Evolutionary conservation across 1,284 basidiomycete genomes (phyloP).

Genomic region (Rhodotorula glutinis): DNA sequence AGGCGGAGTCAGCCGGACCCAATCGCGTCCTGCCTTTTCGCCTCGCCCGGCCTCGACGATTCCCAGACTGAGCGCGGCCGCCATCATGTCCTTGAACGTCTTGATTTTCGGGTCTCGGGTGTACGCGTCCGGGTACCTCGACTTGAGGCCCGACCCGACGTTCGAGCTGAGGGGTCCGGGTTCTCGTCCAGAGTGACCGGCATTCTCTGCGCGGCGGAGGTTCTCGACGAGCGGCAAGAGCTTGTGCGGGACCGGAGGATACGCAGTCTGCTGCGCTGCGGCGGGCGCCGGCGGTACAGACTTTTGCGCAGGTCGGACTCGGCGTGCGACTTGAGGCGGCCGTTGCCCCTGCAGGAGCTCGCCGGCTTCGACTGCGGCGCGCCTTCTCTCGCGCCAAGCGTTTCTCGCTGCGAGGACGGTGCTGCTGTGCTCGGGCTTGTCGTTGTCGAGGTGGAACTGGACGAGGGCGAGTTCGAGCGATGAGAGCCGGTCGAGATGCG

Average conservation of each 20-base stretch:
- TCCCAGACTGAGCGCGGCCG: not conserved
- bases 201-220: not conserved
- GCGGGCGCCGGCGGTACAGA: not conserved
- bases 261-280: too few relatives aligned
- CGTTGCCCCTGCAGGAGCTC: conserved; percentile 1
- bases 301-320: too few relatives aligned
- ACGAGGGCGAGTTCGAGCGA: conserved; percentile 9
- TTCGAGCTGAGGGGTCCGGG: not conserved
- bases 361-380: not conserved
- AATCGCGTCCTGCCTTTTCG: not conserved
- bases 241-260: not conserved
- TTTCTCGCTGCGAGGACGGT: not conserved
- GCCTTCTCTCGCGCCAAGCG: not conserved
- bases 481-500: not conserved
- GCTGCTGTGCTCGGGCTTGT: not conserved
- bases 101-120: not conserved
- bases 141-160: not conserved
- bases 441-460: conserved; percentile 20
- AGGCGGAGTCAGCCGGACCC: not conserved
- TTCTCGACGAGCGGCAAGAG: conserved; percentile 9
- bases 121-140: not conserved
- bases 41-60: not conserved
- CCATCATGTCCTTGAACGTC: not conserved
- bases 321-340: too few relatives aligned
- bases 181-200: not conserved